Evolutionary conservation across 2,329 filamentous ascomycete species (phyloP).

Genomic region (Arachnopeziza araneosa): DNA sequence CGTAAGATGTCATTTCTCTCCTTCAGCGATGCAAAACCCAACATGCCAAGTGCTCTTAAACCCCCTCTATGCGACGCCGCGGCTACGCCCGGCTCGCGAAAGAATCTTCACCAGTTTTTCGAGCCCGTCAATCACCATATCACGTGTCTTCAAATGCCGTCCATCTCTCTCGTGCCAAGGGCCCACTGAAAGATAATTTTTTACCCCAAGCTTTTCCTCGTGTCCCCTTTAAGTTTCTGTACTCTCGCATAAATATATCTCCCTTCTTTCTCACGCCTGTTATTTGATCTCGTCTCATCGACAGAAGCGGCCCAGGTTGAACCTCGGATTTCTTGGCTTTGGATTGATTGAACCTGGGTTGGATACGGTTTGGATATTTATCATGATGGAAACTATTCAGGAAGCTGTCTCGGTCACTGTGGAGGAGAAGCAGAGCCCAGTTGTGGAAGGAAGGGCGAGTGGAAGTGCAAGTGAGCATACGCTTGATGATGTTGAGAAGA

Average conservation of each 20-base stretch:
- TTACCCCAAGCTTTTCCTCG: background rate
- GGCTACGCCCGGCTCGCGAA: background rate
- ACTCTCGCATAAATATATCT: background rate
- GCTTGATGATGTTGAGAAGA: slow-evolving; percentile 26
- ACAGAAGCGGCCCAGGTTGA: background rate
- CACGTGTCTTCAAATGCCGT: background rate
- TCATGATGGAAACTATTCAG: background rate
- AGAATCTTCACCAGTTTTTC: background rate
- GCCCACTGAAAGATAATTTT: background rate
- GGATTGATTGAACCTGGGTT: no score
- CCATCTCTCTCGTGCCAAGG: background rate
- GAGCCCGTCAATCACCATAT: background rate
- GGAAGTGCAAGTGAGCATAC: slow-evolving; percentile 13
- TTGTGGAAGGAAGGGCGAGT: background rate
- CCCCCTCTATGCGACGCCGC: background rate
- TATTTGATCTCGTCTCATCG: background rate
- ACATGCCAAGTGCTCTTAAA: background rate
- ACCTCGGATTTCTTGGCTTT: background rate
- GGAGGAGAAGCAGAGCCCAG: background rate
- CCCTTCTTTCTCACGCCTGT: background rate
- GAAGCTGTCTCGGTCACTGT: background rate
- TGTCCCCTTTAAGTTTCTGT: background rate
- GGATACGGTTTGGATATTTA: no score
- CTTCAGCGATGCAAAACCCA: background rate
- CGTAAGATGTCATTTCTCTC: no score